Evolutionary conservation across 345 rosid genomes (phyloP).

Genomic region (Corchorus olitorius): DNA sequence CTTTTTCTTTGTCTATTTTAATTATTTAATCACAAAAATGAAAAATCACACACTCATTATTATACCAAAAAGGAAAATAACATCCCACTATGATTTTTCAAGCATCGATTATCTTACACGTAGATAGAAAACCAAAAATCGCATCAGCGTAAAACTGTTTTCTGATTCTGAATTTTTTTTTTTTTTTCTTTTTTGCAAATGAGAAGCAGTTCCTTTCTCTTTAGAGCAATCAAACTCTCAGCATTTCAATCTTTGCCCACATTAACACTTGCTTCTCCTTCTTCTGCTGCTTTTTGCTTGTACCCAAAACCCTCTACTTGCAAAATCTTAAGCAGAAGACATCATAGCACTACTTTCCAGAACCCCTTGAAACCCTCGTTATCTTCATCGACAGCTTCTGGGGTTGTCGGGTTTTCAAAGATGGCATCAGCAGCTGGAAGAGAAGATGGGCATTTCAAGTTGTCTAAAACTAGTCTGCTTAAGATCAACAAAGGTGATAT

Average conservation of each 20-base stretch:
- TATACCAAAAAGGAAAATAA: too few species aligned
- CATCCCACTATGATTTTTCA: too few species aligned
- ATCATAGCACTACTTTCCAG: background rate
- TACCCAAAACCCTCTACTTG: conserved; percentile 1
- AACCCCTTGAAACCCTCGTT: conserved; percentile 14
- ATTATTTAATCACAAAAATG: too few species aligned
- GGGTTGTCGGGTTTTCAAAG: conserved; percentile 26
- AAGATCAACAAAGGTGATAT: conserved; percentile 78
- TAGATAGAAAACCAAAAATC: too few species aligned
- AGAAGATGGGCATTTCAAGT: conserved; percentile 37
- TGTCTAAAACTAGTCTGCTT: conserved; percentile 55
- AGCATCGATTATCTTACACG: too few species aligned
- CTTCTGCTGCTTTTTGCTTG: background rate
- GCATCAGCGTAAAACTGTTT: too few species aligned
- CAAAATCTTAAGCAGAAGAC: background rate
- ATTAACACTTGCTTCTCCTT: background rate
- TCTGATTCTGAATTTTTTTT: too few species aligned
- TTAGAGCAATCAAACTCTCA: conserved; percentile 1
- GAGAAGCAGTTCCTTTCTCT: conserved; percentile 12
- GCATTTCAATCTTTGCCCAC: background rate
- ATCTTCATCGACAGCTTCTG: conserved; percentile 9
- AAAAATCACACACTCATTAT: too few species aligned
- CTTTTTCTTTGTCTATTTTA: too few species aligned
- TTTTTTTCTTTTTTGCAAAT: background rate
- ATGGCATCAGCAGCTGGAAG: conserved; percentile 42